A percentile compares a stretch with the other conserved stretches of the same genome.
phyloP scores from a whole-genome alignment of 805 yeast species.

The Wickerhamiella brachini region DNA sequence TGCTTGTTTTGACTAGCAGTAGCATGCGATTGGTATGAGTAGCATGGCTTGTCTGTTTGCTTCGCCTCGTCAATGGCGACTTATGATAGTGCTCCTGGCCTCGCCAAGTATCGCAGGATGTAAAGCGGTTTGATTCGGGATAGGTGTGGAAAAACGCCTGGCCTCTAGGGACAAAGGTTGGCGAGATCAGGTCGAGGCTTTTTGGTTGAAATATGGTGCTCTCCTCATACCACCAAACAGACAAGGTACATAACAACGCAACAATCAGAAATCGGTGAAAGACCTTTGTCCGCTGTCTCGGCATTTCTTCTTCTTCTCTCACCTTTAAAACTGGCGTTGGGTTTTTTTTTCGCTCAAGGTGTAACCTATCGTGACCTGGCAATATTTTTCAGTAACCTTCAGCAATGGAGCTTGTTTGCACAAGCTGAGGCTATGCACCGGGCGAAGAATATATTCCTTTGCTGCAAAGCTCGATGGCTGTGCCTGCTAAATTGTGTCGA shows the following conservation, averaged over 20 bases:
- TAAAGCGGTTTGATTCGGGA: constrained; percentile 19
- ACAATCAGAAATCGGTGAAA: background rate
- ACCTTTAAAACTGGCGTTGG: background rate
- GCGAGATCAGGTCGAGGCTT: background rate
- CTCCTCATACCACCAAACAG: background rate
- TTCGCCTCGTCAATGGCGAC: background rate
- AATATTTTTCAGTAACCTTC: background rate
- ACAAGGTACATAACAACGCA: background rate
- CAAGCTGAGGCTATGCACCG: background rate
- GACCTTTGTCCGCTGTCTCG: background rate
- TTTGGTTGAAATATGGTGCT: background rate
- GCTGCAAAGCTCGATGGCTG: background rate
- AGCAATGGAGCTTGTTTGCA: background rate
- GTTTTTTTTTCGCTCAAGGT: background rate
- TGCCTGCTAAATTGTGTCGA: background rate
- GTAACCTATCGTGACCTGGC: background rate
- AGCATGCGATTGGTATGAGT: constrained; percentile 11
- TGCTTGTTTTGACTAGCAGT: constrained; percentile 16
- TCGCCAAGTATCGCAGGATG: constrained; percentile 22
- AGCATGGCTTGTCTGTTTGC: background rate
- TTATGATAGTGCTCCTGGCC: constrained; percentile 12
- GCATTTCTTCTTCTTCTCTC: background rate
- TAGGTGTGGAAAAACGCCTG: constrained; percentile 18
- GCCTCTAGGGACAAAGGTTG: constrained; percentile 10
- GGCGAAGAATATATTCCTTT: background rate